These are phyloP conservation scores for Xylariaceae sp. DNA, from an alignment of 2,329 filamentous ascomycete genomes.

Conservation along the genomic window DNA sequence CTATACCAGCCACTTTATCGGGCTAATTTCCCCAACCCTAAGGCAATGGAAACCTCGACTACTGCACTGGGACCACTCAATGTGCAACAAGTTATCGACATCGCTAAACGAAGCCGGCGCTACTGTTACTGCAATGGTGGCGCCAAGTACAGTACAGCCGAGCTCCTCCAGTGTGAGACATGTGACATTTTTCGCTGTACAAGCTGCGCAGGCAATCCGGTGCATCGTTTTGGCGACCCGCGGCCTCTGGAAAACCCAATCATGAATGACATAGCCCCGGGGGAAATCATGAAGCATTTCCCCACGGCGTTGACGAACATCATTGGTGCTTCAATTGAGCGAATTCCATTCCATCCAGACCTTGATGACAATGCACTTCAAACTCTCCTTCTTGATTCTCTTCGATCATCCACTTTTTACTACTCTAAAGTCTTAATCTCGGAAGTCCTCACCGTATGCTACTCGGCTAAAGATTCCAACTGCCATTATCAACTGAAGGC, in stretches of 20 bases:
- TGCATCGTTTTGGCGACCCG: constrained; percentile 25
- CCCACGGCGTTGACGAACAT: constrained; percentile 19
- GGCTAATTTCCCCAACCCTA: not conserved
- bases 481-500: constrained; percentile 22
- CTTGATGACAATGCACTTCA: not conserved
- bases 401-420: constrained; percentile 21
- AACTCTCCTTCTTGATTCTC: constrained; percentile 3
- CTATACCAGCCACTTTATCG: constrained; percentile 8
- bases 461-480: constrained; percentile 14
- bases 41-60: constrained; percentile 5
- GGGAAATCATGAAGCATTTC: constrained; percentile 21
- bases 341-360: constrained; percentile 2
- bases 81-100: constrained; percentile 13
- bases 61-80: not conserved
- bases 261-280: constrained; percentile 17
- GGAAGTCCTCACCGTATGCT: constrained; percentile 26
- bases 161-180: constrained; percentile 28
- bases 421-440: constrained; percentile 24
- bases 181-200: constrained; percentile 36
- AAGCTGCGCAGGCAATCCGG: constrained; percentile 37
- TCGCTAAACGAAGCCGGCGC: constrained; percentile 22
- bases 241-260: constrained; percentile 17
- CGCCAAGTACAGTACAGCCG: constrained; percentile 28
- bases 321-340: not conserved
- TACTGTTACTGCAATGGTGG: constrained; percentile 35